phyloP scores from a whole-genome alignment of 495 filamentous ascomycete genomes.

The Penicillium subrubescens region DNA sequence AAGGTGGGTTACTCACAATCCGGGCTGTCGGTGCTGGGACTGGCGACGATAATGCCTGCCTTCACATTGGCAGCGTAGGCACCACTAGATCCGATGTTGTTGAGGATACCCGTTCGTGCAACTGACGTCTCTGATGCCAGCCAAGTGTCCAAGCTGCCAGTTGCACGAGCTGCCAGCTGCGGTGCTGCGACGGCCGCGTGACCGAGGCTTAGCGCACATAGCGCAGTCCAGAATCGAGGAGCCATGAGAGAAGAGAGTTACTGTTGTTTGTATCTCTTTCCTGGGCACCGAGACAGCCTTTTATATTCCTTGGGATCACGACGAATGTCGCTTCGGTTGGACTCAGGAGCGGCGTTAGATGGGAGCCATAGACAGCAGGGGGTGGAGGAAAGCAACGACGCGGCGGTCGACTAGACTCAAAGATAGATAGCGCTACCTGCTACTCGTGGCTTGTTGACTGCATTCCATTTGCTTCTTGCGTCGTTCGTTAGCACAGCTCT shows the following conservation, averaged over 20 bases:
- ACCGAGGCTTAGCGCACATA: constrained; percentile 29
- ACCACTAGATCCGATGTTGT: constrained; percentile 62
- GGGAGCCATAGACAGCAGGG: neutral
- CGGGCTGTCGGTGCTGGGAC: constrained; percentile 58
- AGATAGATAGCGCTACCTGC: neutral
- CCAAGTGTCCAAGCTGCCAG: constrained; percentile 47
- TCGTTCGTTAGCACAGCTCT: neutral
- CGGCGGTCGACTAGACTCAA: constrained; percentile 6
- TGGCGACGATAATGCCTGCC: constrained; percentile 62
- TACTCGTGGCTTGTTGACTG: neutral
- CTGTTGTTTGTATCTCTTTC: neutral
- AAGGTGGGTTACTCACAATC: constrained; percentile 59
- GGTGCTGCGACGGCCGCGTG: constrained; percentile 27
- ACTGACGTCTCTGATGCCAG: constrained; percentile 53
- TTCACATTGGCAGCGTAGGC: constrained; percentile 46
- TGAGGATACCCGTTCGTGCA: constrained; percentile 53
- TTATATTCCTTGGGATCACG: constrained; percentile 3
- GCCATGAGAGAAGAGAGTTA: constrained; percentile 17
- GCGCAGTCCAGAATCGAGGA: constrained; percentile 27
- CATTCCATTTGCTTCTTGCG: neutral
- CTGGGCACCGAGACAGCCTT: neutral
- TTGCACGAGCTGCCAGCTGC: constrained; percentile 22
- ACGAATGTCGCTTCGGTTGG: neutral
- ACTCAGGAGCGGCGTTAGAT: neutral
- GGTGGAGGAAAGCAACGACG: constrained; percentile 7